Evolutionary conservation across 306 rosid species (phyloP).

Genomic region (Hippophae tibetana): DNA sequence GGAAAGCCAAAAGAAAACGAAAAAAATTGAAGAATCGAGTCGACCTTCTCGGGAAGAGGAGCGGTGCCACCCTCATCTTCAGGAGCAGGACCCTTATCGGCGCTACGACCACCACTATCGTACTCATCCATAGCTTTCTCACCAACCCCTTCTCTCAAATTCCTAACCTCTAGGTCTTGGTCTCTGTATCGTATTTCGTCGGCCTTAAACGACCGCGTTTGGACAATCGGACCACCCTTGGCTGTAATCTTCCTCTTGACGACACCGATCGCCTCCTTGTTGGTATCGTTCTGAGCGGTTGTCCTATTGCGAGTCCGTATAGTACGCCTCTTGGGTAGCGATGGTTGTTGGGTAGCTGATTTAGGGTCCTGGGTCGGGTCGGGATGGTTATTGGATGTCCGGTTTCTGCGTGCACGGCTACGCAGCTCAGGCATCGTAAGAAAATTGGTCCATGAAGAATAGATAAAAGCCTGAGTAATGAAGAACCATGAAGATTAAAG

Average conservation of each 20-base stretch:
- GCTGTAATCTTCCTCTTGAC: conserved; percentile 10
- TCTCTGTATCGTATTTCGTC: background rate
- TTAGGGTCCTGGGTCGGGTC: conserved; percentile 4
- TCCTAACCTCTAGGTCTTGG: conserved; percentile 18
- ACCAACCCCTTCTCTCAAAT: conserved; percentile 19
- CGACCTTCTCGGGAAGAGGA: conserved; percentile 89
- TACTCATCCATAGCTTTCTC: conserved; percentile 58
- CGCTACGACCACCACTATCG: conserved; percentile 71
- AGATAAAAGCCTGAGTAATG: background rate
- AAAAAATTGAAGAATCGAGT: background rate
- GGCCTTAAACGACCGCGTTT: conserved; percentile 22
- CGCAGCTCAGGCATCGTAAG: conserved; percentile 52
- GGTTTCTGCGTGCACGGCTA: conserved; percentile 28
- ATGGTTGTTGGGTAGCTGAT: conserved; percentile 21
- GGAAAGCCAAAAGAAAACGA: background rate
- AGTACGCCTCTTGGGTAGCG: conserved; percentile 3
- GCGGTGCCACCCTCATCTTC: conserved; percentile 60
- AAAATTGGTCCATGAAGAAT: conserved; percentile 36
- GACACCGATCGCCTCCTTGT: conserved; percentile 27
- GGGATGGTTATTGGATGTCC: conserved; percentile 15
- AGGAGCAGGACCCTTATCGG: conserved; percentile 52
- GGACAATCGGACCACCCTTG: conserved; percentile 7
- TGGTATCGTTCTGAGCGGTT: conserved; percentile 18
- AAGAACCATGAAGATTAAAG: conserved; percentile 32
- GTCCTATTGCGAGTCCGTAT: conserved; percentile 17